A percentile compares a stretch with the other conserved stretches of the same genome.
Conservation (phyloP, 768 basidiomycete genomes). For the Gloeophyllum trabeum region DNA sequence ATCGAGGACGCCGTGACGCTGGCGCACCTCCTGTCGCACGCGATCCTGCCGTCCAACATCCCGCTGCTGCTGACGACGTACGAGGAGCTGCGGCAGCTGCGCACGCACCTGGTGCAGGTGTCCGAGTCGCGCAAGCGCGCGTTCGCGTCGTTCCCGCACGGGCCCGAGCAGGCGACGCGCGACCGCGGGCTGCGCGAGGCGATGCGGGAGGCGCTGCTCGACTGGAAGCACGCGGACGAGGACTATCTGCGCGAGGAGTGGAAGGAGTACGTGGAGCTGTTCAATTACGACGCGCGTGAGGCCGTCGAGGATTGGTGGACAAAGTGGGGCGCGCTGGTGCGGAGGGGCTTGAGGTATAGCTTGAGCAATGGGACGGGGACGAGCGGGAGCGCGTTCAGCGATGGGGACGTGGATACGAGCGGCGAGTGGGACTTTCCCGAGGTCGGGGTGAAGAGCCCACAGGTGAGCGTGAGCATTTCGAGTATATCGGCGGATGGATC, state of each 20-base stretch:
- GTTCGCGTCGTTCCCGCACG: neutral
- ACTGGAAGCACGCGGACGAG: conserved; percentile 21
- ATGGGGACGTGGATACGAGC: no score
- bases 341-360: no score
- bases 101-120: neutral
- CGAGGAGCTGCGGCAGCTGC: neutral
- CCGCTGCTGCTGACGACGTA: neutral
- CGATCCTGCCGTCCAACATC: neutral
- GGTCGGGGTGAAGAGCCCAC: no score
- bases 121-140: neutral
- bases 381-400: no score
- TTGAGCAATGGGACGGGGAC: no score
- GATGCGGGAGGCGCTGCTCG: neutral
- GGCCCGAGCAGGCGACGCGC: neutral
- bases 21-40: neutral
- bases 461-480: no score
- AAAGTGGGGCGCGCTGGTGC: conserved; percentile 36
- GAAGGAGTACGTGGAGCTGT: conserved; percentile 39
- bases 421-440: no score
- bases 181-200: neutral
- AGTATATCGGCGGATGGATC: no score
- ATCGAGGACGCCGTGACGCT: neutral
- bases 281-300: conserved; percentile 40
- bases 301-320: conserved; percentile 58
- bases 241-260: conserved; percentile 33